Evolutionary conservation across 371 early-diverging fungal species (phyloP), one percentile per base, ranked within the genome.

Genomic region (Rhizopus sp.): DNA sequence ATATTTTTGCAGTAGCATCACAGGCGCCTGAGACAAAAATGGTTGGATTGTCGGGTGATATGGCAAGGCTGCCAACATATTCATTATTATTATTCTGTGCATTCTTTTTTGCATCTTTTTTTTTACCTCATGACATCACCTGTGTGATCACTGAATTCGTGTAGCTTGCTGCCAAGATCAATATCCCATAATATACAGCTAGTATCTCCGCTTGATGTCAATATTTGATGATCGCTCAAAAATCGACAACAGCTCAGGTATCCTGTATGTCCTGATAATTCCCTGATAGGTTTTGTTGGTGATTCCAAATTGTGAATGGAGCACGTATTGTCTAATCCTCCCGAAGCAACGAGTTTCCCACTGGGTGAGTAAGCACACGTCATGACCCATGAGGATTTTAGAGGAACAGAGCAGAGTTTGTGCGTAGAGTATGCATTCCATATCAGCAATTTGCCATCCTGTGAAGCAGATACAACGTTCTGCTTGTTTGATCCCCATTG

Each of bases 381-480:
- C 98, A 98, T 98, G 60, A 98, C 98, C 98, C 98, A 98, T 15
- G 96, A 94, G 0, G 97, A 97, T 12, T 95, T 91, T 42, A 98
- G 80, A 6, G 97, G 96, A 58, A 98, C 94, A 30, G 98, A 98
- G 65, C 96, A 92, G 32, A 96, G 83, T 74, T 98, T 98, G 84
- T 98, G 94, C 44, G 97, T 94, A 40, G 95, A 87, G 67, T 90
- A 95, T 23, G 96, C 94, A 64, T 98, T 95, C 98, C 98, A 98
- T 33, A 98, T 94, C 51, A 98, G 94, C 50, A 98, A 80, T 72
- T 97, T 98, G 55, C 98, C 98, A 71, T 98, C 98, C 79, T 98
- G 98, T 46, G 97, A 97, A 17, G 98, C 98, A 49, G 92, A 91
- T 5, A 97, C 97, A 7, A 98, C 72, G 65, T 96, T 95, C 29